These are phyloP conservation scores for Suhomyces atakaporum DNA, from an alignment of 1,139 yeast genomes.

Conservation along the genomic window DNA sequence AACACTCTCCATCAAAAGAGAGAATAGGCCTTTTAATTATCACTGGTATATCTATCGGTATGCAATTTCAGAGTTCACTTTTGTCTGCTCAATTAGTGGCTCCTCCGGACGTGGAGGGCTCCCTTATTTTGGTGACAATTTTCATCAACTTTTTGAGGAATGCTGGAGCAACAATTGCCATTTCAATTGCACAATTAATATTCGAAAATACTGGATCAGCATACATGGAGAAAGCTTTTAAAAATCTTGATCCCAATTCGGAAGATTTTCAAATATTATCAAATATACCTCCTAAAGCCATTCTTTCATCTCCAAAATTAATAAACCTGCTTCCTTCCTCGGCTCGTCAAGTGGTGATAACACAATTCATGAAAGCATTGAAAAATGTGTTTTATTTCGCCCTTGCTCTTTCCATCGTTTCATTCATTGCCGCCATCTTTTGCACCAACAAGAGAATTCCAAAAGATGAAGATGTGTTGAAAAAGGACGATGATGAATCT, in stretches of 20 bases:
- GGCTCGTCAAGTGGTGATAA: slow-evolving; percentile 25
- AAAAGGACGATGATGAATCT: slow-evolving; percentile 17
- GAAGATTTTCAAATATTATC: slow-evolving; percentile 20
- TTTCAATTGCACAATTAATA: slow-evolving; percentile 50
- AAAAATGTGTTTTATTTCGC: slow-evolving; percentile 44
- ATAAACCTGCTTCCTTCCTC: slow-evolving; percentile 28
- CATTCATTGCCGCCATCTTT: slow-evolving; percentile 21
- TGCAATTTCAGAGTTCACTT: slow-evolving; percentile 53
- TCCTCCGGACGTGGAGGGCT: slow-evolving; percentile 51
- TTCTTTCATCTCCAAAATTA: slow-evolving; percentile 33
- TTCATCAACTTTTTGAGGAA: slow-evolving; percentile 50
- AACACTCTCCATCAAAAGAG: slow-evolving; percentile 33
- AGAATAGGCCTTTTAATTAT: slow-evolving; percentile 57
- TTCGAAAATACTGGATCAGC: slow-evolving; percentile 32
- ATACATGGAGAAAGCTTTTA: slow-evolving; percentile 23
- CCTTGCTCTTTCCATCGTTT: slow-evolving; percentile 34
- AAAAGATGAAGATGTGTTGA: slow-evolving; percentile 27
- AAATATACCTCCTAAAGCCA: slow-evolving; percentile 19
- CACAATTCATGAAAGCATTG: slow-evolving; percentile 40
- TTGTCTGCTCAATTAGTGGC: slow-evolving; percentile 57
- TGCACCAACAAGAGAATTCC: slow-evolving; percentile 45
- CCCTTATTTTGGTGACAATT: slow-evolving; percentile 52
- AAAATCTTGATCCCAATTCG: slow-evolving; percentile 18
- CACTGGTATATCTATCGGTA: slow-evolving; percentile 58
- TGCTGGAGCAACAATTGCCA: slow-evolving; percentile 51